Evolutionary conservation across 495 filamentous ascomycete genomes (phyloP).

Genomic region (Talaromyces trachyspermus): DNA sequence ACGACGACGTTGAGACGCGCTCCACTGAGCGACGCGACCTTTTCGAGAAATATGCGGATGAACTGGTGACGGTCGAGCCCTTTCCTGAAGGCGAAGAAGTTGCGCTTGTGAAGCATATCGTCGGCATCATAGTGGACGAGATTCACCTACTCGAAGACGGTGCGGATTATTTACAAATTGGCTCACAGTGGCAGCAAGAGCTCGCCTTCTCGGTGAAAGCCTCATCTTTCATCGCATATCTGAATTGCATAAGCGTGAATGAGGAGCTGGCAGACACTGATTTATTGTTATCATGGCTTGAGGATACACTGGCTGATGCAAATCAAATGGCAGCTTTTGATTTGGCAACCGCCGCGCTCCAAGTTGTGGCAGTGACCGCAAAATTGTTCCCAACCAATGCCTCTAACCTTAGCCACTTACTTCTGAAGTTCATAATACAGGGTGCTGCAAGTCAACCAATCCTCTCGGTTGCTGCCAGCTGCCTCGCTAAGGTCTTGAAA

Average conservation of each 20-base stretch:
- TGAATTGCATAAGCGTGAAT: slow-evolving; percentile 74
- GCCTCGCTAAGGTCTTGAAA: slow-evolving; percentile 69
- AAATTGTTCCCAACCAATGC: slow-evolving; percentile 64
- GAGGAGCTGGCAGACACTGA: slow-evolving; percentile 75
- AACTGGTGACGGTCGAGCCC: slow-evolving; percentile 37
- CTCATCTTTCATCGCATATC: slow-evolving; percentile 68
- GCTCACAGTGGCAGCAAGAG: slow-evolving; percentile 78
- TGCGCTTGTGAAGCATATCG: slow-evolving; percentile 56
- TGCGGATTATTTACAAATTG: slow-evolving; percentile 78
- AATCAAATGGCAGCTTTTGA: slow-evolving; percentile 71
- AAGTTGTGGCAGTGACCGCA: slow-evolving; percentile 73
- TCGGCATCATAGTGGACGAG: slow-evolving; percentile 68
- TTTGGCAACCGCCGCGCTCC: slow-evolving; percentile 68
- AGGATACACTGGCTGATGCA: slow-evolving; percentile 65
- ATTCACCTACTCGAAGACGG: slow-evolving; percentile 82
- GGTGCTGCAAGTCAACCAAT: slow-evolving; percentile 53
- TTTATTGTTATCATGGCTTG: slow-evolving; percentile 78
- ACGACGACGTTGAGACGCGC: slow-evolving; percentile 56
- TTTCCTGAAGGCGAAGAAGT: slow-evolving; percentile 35
- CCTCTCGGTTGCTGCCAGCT: slow-evolving; percentile 67
- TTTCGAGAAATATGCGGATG: slow-evolving; percentile 71
- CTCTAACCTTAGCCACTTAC: slow-evolving; percentile 66
- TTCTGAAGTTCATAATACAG: slow-evolving; percentile 80
- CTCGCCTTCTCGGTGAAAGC: slow-evolving; percentile 83
- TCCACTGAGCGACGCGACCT: slow-evolving; percentile 49